Percentiles rank a stretch among this genome's conserved stretches.
phyloP scores from a whole-genome alignment of 306 rosid species.

The Inga oerstediana region DNA sequence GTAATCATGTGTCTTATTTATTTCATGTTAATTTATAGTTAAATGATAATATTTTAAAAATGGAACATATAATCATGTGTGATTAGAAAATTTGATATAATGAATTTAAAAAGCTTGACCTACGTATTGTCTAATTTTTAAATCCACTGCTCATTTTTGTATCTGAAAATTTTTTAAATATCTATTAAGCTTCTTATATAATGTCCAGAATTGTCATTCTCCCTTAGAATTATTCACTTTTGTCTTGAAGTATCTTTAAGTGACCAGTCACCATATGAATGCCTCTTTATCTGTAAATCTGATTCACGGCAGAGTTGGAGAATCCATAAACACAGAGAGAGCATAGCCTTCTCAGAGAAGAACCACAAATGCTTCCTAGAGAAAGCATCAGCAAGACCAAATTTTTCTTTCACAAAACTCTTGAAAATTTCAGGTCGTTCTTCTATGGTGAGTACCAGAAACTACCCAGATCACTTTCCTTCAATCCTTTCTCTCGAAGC shows the following conservation, averaged over 20 bases:
- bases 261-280: constrained; percentile 37
- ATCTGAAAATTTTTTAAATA: no score
- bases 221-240: constrained; percentile 30
- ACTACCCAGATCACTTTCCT: constrained; percentile 65
- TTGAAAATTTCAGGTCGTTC: constrained; percentile 54
- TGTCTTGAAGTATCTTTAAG: constrained; percentile 43
- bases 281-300: constrained; percentile 33
- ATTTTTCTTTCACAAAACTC: constrained; percentile 48
- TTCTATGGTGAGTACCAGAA: constrained; percentile 65
- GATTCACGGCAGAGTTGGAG: constrained; percentile 42
- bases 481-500: constrained; percentile 53
- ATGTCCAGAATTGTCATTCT: background rate
- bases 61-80: fast-evolving
- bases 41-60: no score
- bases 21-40: no score
- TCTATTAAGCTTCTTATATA: no score
- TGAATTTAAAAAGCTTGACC: no score
- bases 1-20: no score
- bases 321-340: constrained; percentile 39
- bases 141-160: no score
- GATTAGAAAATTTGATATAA: no score
- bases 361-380: constrained; percentile 66
- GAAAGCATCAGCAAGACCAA: constrained; percentile 60
- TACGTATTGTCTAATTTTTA: no score
- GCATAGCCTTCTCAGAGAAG: constrained; percentile 28